Percentiles rank a stretch among this genome's conserved stretches.
phyloP scores from a whole-genome alignment of 768 basidiomycete species.

The Podaxis sp. region DNA sequence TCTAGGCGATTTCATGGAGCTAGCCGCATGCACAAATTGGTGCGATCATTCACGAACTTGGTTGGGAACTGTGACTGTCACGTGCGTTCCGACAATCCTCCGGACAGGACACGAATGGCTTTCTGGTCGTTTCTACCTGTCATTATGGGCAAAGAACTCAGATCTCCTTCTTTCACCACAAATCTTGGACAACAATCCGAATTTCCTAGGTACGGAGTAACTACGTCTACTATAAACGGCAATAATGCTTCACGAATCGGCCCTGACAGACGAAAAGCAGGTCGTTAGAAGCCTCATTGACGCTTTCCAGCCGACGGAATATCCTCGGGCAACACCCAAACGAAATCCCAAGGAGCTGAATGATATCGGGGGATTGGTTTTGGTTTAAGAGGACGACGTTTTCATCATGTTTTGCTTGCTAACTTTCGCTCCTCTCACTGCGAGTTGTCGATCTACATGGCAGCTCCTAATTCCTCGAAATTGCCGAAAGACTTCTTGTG shows the following conservation, averaged over 20 bases:
- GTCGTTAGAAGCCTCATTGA: constrained; percentile 23
- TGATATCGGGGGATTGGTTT: constrained; percentile 42
- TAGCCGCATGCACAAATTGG: background rate
- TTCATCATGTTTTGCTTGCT: constrained; percentile 28
- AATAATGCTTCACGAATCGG: constrained; percentile 22
- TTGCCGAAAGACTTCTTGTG: constrained; percentile 64
- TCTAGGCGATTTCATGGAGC: constrained; percentile 7
- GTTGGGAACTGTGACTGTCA: constrained; percentile 10
- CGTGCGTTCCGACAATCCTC: constrained; percentile 28
- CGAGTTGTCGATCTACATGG: constrained; percentile 27
- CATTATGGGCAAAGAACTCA: background rate
- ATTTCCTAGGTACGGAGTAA: constrained; percentile 30
- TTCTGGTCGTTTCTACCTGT: background rate
- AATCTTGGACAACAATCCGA: constrained; percentile 21
- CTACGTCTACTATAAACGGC: constrained; percentile 25
- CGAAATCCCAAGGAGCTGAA: constrained; percentile 39
- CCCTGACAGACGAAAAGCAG: constrained; percentile 22
- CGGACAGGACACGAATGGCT: constrained; percentile 15
- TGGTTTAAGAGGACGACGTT: constrained; percentile 38
- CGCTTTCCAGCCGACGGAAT: constrained; percentile 38
- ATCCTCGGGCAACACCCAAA: constrained; percentile 42
- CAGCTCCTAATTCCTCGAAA: constrained; percentile 34
- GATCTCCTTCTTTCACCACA: constrained; percentile 18
- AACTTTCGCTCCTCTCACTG: constrained; percentile 27
- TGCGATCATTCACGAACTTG: constrained; percentile 11